Percentiles rank a stretch among this genome's conserved stretches.
These are phyloP conservation scores for Zymoseptoria tritici DNA, from an alignment of 2,329 filamentous ascomycete genomes.

Conservation along the genomic window DNA sequence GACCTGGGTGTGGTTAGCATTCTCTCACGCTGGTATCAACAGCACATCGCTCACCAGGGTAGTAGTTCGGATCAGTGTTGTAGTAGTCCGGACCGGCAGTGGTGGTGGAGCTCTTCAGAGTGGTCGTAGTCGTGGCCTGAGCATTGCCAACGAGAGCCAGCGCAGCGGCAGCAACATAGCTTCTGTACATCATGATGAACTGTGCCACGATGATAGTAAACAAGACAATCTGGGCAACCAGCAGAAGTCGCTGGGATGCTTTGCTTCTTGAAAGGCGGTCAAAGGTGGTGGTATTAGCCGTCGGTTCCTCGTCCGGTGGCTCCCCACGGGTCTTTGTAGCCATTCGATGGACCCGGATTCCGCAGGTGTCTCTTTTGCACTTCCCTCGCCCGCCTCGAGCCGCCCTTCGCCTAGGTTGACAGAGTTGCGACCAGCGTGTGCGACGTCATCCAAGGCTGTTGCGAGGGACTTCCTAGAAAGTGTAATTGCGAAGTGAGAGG, in stretches of 20 bases:
- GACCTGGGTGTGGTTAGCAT: constrained; percentile 38
- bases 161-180: constrained; percentile 24
- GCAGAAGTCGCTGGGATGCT: constrained; percentile 1
- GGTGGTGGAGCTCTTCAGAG: constrained; percentile 8
- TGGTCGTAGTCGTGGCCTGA: constrained; percentile 10
- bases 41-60: constrained; percentile 22
- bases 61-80: constrained; percentile 53
- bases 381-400: not conserved
- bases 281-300: not conserved
- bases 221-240: constrained; percentile 18
- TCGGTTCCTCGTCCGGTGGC: not conserved
- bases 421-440: not conserved
- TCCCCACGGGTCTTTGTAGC: not conserved
- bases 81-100: constrained; percentile 53
- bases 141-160: constrained; percentile 18
- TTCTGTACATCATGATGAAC: constrained; percentile 28
- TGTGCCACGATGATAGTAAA: constrained; percentile 22
- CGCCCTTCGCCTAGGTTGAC: not conserved
- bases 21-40: not conserved
- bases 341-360: not conserved
- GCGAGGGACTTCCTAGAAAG: not conserved
- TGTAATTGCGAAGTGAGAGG: not conserved
- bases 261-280: not conserved
- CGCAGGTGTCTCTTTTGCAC: not conserved
- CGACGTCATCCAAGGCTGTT: not conserved